Percentiles rank a stretch among this genome's conserved stretches.
These are phyloP conservation scores for Prunus padus DNA, from an alignment of 306 rosid genomes.

Conservation along the genomic window DNA sequence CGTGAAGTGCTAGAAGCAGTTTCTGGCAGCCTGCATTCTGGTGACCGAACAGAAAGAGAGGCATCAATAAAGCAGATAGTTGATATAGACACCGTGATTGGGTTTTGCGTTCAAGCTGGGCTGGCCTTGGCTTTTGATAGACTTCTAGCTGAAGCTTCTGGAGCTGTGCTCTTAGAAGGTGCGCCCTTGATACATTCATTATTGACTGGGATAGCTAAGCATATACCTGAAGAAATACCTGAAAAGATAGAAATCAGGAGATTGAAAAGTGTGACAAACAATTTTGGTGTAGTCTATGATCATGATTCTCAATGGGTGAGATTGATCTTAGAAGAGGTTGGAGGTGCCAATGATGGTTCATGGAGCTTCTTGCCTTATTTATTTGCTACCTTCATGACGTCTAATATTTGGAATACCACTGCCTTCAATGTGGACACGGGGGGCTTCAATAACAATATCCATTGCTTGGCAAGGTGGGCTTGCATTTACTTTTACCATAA, in stretches of 20 bases:
- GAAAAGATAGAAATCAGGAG: conserved; percentile 77
- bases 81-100: conserved; percentile 82
- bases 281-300: conserved; percentile 61
- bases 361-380: conserved; percentile 95
- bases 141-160: conserved; percentile 86
- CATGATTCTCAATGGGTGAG: conserved; percentile 92
- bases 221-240: conserved; percentile 80
- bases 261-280: conserved; percentile 81
- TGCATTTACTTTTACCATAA: conserved; percentile 16
- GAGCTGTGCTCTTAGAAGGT: conserved; percentile 81
- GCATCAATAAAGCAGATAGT: conserved; percentile 81
- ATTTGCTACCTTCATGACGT: conserved; percentile 92
- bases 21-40: conserved; percentile 82
- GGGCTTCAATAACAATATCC: conserved; percentile 90
- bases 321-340: conserved; percentile 87
- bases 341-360: conserved; percentile 94
- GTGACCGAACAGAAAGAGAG: conserved; percentile 87
- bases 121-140: conserved; percentile 82
- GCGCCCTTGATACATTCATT: conserved; percentile 87
- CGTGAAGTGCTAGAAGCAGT: conserved; percentile 83
- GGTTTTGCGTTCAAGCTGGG: conserved; percentile 93
- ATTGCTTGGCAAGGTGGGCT: conserved; percentile 89
- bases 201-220: conserved; percentile 70
- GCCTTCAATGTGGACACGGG: conserved; percentile 95
- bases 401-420: conserved; percentile 82